Evolutionary conservation across 495 filamentous ascomycete species (phyloP), one percentile per base, ranked within the genome.

Genomic region (Aspergillus sclerotiicarbonarius): DNA sequence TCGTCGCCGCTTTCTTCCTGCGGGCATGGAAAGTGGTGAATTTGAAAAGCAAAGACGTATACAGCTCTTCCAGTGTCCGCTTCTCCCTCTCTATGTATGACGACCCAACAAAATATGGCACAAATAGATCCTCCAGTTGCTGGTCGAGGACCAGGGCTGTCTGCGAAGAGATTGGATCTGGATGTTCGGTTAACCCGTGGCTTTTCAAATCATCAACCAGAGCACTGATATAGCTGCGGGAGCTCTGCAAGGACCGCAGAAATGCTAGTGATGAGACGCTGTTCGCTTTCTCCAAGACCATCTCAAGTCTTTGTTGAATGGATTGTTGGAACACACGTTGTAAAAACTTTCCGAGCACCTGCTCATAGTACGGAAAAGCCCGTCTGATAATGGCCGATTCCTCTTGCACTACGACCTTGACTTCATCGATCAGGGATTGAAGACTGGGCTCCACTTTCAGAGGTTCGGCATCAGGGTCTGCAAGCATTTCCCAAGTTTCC

Each of bases 261-360:
- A 96, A 98, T 4, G 95, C 92, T 20, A 99, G 76, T 5, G 91
- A 91, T 1, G 95, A 98, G 41, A 96, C 84, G 8, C 86, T 86
- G 61, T 88, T 89, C 12, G 95, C 93, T 72, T 96, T 96, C 57
- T 96, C 91, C 44, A 99, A 78, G 8, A 99, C 92, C 89, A 96
- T 91, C 63, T 99, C 95, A 12, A 99, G 79, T 3, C 92, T 80
- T 71, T 98, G 94, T 68, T 98, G 95, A 59, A 98, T 88, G 3
- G 93, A 96, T 69, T 99, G 95, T 67, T 99, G 93, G 68, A 98
- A 99, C 6, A 99, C 87, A 32, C 95, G 83, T 71, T 98, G 95
- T 29, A 98, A 74, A 62, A 99, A 99, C 58, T 90, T 90, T 37
- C 85, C 83, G 45, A 99, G 75, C 6, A 99, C 95, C 53, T 92